phyloP scores from a whole-genome alignment of 1,284 basidiomycete species.

The Pseudozyma hubeiensis region DNA sequence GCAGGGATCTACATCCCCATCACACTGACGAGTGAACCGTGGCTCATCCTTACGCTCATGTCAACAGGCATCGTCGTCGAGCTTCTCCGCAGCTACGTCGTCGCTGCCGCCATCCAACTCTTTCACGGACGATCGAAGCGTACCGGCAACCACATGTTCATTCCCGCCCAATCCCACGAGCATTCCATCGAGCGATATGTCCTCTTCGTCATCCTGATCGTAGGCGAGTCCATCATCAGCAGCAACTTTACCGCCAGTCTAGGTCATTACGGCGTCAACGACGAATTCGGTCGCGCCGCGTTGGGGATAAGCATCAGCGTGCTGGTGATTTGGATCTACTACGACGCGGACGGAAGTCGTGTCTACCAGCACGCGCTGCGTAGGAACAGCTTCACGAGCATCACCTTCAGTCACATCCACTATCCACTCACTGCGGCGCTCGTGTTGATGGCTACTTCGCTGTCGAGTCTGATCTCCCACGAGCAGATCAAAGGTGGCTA shows the following conservation, averaged over 20 bases:
- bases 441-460: constrained; percentile 53
- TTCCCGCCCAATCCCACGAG: constrained; percentile 59
- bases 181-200: constrained; percentile 60
- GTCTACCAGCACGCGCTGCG: constrained; percentile 67
- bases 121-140: constrained; percentile 49
- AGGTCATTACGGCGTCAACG: constrained; percentile 38
- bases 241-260: constrained; percentile 39
- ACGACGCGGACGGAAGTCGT: constrained; percentile 58
- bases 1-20: constrained; percentile 61
- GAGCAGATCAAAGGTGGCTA: constrained; percentile 38
- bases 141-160: constrained; percentile 50
- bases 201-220: constrained; percentile 62
- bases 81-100: constrained; percentile 46
- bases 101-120: constrained; percentile 45
- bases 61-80: constrained; percentile 56
- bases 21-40: constrained; percentile 32
- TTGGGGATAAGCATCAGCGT: constrained; percentile 61
- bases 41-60: constrained; percentile 47
- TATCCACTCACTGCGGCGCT: constrained; percentile 64
- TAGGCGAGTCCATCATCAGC: constrained; percentile 60
- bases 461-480: constrained; percentile 46
- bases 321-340: constrained; percentile 64
- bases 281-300: constrained; percentile 55
- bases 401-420: constrained; percentile 64
- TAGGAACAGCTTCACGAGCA: constrained; percentile 60